These are phyloP conservation scores for Nyctanthes arbortristis DNA, from an alignment of 257 asterid species.

Conservation along the genomic window DNA sequence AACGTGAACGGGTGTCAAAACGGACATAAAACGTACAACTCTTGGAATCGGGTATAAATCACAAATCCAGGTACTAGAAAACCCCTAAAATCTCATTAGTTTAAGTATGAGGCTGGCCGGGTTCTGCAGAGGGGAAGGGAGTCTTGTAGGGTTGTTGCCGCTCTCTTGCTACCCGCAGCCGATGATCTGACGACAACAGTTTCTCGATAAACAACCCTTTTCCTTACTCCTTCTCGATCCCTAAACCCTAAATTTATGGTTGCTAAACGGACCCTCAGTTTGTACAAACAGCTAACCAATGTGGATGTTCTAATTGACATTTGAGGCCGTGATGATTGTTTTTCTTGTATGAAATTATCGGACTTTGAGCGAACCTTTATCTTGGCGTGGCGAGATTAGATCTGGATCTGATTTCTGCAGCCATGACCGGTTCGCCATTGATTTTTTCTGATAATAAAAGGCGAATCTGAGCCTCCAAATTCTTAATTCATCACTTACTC, in stretches of 20 bases:
- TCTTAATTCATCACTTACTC: too few relatives aligned
- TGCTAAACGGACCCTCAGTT: not conserved
- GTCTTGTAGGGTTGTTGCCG: not conserved
- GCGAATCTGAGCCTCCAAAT: slow-evolving; percentile 3
- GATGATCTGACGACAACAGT: not conserved
- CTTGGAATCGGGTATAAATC: too few relatives aligned
- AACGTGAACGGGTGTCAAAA: not conserved
- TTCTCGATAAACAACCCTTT: not conserved
- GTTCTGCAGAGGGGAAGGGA: not conserved
- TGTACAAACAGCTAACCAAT: too few relatives aligned
- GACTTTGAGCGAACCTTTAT: not conserved
- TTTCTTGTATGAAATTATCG: too few relatives aligned
- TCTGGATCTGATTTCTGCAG: not conserved
- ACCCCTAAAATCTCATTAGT: not conserved
- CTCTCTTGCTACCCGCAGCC: not conserved
- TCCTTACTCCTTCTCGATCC: not conserved
- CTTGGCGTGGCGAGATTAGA: not conserved
- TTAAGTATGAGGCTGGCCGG: slow-evolving; percentile 2
- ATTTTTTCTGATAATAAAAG: not conserved
- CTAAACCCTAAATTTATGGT: not conserved
- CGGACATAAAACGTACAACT: not conserved
- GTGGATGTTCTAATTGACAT: too few relatives aligned
- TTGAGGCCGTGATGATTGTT: slow-evolving; percentile 1
- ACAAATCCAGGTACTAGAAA: not conserved
- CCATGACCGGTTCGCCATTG: not conserved